Evolutionary conservation across 2,329 filamentous ascomycete species (phyloP).

Genomic region (Neocatenulostroma microsporum): DNA sequence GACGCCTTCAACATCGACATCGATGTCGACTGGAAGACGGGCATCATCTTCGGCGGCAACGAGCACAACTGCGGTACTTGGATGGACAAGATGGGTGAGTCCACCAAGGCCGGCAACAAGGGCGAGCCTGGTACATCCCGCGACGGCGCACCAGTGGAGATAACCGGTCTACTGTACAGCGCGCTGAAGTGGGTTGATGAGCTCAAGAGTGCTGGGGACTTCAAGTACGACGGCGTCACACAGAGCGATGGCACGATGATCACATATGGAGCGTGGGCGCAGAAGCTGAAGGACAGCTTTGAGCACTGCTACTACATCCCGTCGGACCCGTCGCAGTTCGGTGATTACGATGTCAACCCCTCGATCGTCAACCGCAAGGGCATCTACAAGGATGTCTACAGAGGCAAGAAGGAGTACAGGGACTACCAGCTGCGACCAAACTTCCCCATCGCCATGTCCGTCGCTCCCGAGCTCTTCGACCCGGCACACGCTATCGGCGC

Average conservation of each 20-base stretch:
- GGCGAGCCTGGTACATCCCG: constrained; percentile 90
- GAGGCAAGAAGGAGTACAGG: constrained; percentile 88
- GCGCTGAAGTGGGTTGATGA: constrained; percentile 69
- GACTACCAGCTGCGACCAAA: constrained; percentile 95
- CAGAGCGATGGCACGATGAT: constrained; percentile 44
- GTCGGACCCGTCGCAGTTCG: constrained; percentile 58
- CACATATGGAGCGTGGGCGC: constrained; percentile 70
- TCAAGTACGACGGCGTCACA: constrained; percentile 65
- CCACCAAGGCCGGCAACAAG: constrained; percentile 79
- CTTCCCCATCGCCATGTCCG: constrained; percentile 91
- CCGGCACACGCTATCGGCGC: constrained; percentile 69
- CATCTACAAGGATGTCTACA: constrained; percentile 97
- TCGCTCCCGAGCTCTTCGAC: constrained; percentile 81
- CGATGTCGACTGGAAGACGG: constrained; percentile 81
- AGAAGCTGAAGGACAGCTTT: constrained; percentile 73
- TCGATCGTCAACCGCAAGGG: constrained; percentile 78
- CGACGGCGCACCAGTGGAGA: constrained; percentile 91
- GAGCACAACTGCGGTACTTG: constrained; percentile 95
- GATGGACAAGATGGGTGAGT: constrained; percentile 99
- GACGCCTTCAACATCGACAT: constrained; percentile 91
- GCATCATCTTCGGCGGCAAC: constrained; percentile 88
- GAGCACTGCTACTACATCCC: constrained; percentile 90
- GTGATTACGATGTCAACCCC: constrained; percentile 70
- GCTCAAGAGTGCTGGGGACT: constrained; percentile 61
- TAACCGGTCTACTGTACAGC: constrained; percentile 89